Conservation (phyloP, 257 asterid genomes). For the Knoxia roxburghii region DNA sequence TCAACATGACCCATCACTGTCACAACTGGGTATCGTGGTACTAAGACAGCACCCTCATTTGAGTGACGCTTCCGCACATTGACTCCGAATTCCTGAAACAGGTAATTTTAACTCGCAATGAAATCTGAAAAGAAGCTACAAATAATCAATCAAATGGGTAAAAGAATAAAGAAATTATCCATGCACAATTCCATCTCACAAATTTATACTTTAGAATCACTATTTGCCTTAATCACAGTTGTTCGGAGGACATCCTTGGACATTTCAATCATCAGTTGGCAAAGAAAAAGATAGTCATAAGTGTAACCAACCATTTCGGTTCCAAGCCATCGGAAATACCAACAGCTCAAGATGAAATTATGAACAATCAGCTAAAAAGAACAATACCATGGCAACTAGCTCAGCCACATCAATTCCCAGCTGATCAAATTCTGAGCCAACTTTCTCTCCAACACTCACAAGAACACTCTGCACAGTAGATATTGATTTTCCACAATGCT, state of each 20-base stretch:
- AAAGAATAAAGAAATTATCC: not conserved
- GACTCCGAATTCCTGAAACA: conserved; percentile 78
- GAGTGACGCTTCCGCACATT: conserved; percentile 66
- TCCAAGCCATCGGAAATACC: not conserved
- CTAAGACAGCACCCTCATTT: conserved; percentile 49
- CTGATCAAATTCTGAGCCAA: conserved; percentile 75
- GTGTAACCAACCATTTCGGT: not conserved
- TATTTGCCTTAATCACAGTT: conserved; percentile 5
- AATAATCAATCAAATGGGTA: not conserved
- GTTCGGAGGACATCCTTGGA: not conserved
- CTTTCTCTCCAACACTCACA: conserved; percentile 78
- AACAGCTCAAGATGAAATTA: conserved; percentile 17
- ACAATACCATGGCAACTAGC: conserved; percentile 82
- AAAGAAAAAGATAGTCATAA: not conserved
- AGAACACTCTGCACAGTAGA: conserved; percentile 63
- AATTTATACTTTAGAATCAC: not conserved
- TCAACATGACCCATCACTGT: conserved; percentile 99
- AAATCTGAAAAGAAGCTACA: not conserved
- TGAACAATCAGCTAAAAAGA: not conserved
- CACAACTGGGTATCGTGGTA: conserved; percentile 85
- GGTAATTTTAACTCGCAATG: conserved; percentile 13
- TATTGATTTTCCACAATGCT: conserved; percentile 72
- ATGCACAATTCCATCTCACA: not conserved
- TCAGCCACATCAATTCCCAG: conserved; percentile 82
- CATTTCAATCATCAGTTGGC: not conserved